Evolutionary conservation across 225 moss, liverwort and hornwort genomes (phyloP), one percentile per base, ranked within the genome.

Genomic region (Sphagnum tenellum): DNA sequence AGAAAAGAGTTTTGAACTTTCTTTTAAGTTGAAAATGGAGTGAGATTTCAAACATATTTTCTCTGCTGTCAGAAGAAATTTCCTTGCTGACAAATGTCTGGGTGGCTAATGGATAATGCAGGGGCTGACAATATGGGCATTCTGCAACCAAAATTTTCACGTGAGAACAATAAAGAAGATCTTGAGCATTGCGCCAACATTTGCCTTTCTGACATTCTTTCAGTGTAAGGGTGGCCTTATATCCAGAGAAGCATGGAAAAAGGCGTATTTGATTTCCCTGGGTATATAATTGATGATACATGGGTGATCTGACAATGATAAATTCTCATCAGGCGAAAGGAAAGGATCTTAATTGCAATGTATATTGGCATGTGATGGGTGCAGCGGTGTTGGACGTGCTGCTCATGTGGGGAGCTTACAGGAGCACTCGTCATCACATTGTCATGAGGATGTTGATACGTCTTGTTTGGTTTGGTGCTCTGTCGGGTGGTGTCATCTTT

Each of bases 161-260:
- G 72, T 81, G 55, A 79, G 79, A 50, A 89, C 90, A 47, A 83
- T 98, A 62, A 98, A 93, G 75, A 87, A 69, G 73, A 81, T 79
- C 59, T 86, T 98, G 60, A 98, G 93, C 60, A 81, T 93, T 71
- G 93, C 89, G 64, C 93, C 93, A 12, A 90, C 98, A 3, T 98
- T 68, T 73, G 79, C 86, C 62, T 46, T 86, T 3, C 73, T 91
- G 87, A 98, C 90, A 72, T 71, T 89, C 66, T 50, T 89, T 12
- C 89, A 98, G 70, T 92, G 96, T 98, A 78, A 80, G 52, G 6
- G 2, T 52, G 6, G 52, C 52, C 9, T 52, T 6, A 52, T 5
- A 2, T 52, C 52, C 9, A 52, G 0, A 29, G 29, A 29, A 29
- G 52, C 52, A 5, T 52, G 6, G 52, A 52, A 52, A 52, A 5